phyloP scores from a whole-genome alignment of 2,329 filamentous ascomycete species.

The Metarhizium guizhouense region DNA sequence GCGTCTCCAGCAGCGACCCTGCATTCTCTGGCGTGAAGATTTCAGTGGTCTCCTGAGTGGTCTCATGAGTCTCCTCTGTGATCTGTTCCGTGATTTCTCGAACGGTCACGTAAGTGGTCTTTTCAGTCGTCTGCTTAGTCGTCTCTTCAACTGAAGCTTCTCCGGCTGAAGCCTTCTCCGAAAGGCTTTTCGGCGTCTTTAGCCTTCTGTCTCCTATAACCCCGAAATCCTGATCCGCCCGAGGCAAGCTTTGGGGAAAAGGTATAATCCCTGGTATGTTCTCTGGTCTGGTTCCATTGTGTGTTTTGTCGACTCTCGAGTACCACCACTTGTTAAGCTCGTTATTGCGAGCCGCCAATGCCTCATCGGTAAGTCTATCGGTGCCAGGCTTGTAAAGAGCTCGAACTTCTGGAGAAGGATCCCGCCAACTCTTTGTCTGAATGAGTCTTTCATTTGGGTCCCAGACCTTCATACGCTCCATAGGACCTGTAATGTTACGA shows the following conservation, averaged over 20 bases:
- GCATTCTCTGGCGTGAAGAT: background rate
- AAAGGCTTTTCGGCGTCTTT: too few species aligned
- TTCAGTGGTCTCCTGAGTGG: background rate
- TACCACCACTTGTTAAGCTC: constrained; percentile 8
- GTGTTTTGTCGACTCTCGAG: constrained; percentile 2
- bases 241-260: background rate
- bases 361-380: constrained; percentile 13
- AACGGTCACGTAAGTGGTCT: too few species aligned
- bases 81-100: too few species aligned
- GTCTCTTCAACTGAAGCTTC: background rate
- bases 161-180: background rate
- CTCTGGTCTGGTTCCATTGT: too few species aligned
- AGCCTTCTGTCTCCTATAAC: constrained; percentile 3
- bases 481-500: background rate
- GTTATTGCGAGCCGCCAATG: constrained; percentile 8
- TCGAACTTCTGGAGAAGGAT: background rate
- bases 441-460: background rate
- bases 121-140: too few species aligned
- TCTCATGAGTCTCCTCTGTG: too few species aligned
- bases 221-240: background rate
- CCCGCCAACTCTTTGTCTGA: constrained; percentile 1
- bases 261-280: background rate
- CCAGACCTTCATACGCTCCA: background rate
- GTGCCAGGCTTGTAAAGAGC: constrained; percentile 11
- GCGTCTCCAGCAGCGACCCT: constrained; percentile 1